These are phyloP conservation scores for Hyaloscypha hepaticicola DNA, from an alignment of 495 filamentous ascomycete genomes.

Conservation along the genomic window DNA sequence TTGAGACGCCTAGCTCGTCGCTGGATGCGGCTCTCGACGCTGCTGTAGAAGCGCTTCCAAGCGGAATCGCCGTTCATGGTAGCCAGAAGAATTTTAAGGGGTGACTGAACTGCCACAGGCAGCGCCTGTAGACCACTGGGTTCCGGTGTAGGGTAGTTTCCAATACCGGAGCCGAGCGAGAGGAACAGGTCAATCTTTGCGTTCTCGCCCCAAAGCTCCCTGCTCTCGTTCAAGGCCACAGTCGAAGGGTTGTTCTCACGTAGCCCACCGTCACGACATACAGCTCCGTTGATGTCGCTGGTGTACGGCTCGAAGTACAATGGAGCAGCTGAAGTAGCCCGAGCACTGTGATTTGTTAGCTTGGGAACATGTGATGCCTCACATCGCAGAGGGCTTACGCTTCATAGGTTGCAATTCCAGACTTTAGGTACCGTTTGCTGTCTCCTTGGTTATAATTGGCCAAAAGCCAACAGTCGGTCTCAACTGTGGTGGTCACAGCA, in stretches of 20 bases:
- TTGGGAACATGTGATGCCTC: background rate
- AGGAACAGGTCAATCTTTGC: background rate
- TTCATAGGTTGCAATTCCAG: background rate
- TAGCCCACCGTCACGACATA: constrained; percentile 2
- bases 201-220: background rate
- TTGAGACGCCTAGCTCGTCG: background rate
- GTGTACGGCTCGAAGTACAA: background rate
- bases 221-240: background rate
- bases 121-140: background rate
- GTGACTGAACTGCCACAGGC: background rate
- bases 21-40: background rate
- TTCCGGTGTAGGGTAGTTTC: background rate
- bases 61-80: background rate
- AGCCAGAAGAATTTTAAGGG: background rate
- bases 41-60: background rate
- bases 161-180: constrained; percentile 1
- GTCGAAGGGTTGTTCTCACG: background rate
- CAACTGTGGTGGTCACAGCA: too few relatives aligned
- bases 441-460: too few relatives aligned
- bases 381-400: background rate
- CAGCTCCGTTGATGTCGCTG: constrained; percentile 2
- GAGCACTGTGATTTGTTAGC: constrained; percentile 7
- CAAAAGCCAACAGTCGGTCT: too few relatives aligned
- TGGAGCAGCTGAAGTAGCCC: constrained; percentile 8
- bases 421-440: too few relatives aligned